Evolutionary conservation across 805 yeast genomes (phyloP), one percentile per base, ranked within the genome.

Genomic region (Metschnikowia koreensis): DNA sequence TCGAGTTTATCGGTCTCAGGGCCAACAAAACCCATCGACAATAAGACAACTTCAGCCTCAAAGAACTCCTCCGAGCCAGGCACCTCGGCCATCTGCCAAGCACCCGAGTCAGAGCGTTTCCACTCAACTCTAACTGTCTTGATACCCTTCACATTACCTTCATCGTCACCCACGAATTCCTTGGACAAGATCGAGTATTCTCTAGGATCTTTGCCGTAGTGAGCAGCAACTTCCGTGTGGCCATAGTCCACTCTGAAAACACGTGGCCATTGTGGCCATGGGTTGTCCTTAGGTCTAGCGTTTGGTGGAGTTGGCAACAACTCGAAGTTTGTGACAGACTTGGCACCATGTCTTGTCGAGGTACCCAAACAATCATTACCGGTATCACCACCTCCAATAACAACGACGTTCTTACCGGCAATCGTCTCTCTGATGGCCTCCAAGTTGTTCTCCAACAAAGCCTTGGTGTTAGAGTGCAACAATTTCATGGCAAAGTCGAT

Each of bases 241-340:
- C 99, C 99, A 67, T 93, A 93, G 75, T 93, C 99, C 54, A 93
- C 96, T 66, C 98, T 83, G 87, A 94, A 93, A 64, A 94, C 83
- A 68, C 97, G 81, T 61, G 99, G 98, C 98, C 98, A 93, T 76
- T 93, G 99, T 41, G 99, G 99, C 99, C 99, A 93, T 71, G 99
- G 98, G 74, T 93, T 93, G 73, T 94, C 97, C 73, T 84, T 88
- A 43, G 92, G 87, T 70, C 97, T 83, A 53, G 82, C 80, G 31
- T 79, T 79, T 37, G 97, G 89, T 57, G 99, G 99, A 62, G 86
- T 84, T 53, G 99, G 99, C 62, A 93, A 78, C 68, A 93, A 80
- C 76, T 93, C 99, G 69, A 93, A 94, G 81, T 93, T 93, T 58
- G 85, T 81, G 52, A 94, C 97, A 9, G 96, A 87, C 68, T 88